Evolutionary conservation across 73 alveolate species (phyloP).

Genomic region (Stentor coeruleus): DNA sequence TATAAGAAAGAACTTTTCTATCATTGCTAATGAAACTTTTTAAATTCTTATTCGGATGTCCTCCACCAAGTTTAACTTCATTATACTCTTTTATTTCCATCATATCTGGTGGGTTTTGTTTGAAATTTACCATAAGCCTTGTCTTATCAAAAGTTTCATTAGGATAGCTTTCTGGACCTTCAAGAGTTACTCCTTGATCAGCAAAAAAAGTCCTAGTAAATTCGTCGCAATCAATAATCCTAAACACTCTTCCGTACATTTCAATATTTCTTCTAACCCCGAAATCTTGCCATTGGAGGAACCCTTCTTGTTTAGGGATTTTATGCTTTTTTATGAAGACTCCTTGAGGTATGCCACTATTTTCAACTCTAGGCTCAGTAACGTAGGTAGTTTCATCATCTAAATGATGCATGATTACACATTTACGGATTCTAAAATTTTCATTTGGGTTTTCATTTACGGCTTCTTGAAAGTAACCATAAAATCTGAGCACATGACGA

Average conservation of each 20-base stretch:
- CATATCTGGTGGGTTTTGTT: slow-evolving; percentile 83
- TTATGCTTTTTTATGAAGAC: slow-evolving; percentile 84
- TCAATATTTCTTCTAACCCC: slow-evolving; percentile 47
- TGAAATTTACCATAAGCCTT: slow-evolving; percentile 73
- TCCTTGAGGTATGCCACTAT: slow-evolving; percentile 94
- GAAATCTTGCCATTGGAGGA: slow-evolving; percentile 82
- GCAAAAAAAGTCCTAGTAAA: slow-evolving; percentile 80
- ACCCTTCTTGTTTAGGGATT: slow-evolving; percentile 68
- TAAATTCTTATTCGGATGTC: slow-evolving; percentile 82
- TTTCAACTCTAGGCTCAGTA: slow-evolving; percentile 85
- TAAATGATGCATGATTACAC: slow-evolving; percentile 83
- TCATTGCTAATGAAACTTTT: slow-evolving; percentile 78
- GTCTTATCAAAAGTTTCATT: slow-evolving; percentile 72
- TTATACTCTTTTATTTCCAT: slow-evolving; percentile 87
- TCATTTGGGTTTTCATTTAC: slow-evolving; percentile 93
- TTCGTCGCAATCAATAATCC: slow-evolving; percentile 82
- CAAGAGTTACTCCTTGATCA: slow-evolving; percentile 70
- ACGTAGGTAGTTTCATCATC: slow-evolving; percentile 94
- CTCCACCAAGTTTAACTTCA: slow-evolving; percentile 94
- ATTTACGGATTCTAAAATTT: slow-evolving; percentile 85
- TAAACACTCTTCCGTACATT: slow-evolving; percentile 45
- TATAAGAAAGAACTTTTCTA: slow-evolving; percentile 77
- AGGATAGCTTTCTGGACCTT: slow-evolving; percentile 75
- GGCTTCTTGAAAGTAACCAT: slow-evolving; percentile 88
- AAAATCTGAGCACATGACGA: slow-evolving; percentile 80